Evolutionary conservation across 768 basidiomycete species (phyloP).

Genomic region (Termitomyces sp.): DNA sequence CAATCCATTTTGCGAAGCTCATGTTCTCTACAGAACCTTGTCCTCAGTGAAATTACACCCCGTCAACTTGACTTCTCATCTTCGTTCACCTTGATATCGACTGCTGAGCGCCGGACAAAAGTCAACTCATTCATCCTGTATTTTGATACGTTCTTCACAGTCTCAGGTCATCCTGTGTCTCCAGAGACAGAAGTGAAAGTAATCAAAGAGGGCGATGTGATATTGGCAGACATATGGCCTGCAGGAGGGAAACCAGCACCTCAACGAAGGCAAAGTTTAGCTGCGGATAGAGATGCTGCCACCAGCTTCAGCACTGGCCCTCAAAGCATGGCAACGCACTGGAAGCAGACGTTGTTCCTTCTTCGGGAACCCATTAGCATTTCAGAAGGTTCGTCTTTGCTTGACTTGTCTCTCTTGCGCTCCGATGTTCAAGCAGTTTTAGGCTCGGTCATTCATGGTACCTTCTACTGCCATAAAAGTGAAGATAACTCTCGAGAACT

Average conservation of each 20-base stretch:
- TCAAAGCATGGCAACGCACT: constrained; percentile 83
- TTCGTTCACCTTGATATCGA: constrained; percentile 72
- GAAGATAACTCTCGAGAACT: constrained; percentile 79
- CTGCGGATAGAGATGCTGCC: constrained; percentile 43
- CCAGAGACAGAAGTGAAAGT: constrained; percentile 50
- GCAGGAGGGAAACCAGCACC: constrained; percentile 63
- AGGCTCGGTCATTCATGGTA: constrained; percentile 76
- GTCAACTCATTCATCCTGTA: constrained; percentile 83
- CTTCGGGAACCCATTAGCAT: constrained; percentile 76
- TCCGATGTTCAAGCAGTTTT: not conserved
- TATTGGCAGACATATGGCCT: constrained; percentile 80
- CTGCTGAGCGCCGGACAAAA: constrained; percentile 54
- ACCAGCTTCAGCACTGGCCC: constrained; percentile 93
- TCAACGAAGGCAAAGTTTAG: constrained; percentile 55
- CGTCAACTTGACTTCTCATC: constrained; percentile 79
- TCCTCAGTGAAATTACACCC: constrained; percentile 57
- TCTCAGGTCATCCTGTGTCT: constrained; percentile 47
- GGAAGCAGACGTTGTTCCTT: constrained; percentile 94
- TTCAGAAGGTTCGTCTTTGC: constrained; percentile 56
- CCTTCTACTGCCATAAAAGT: constrained; percentile 83
- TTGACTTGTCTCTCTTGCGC: not conserved
- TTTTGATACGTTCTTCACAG: constrained; percentile 92
- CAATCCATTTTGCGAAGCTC: not conserved
- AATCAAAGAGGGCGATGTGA: constrained; percentile 52
- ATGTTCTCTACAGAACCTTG: constrained; percentile 57